Conservation (phyloP, 2,329 filamentous ascomycete species). For the Beauveria varroae region DNA sequence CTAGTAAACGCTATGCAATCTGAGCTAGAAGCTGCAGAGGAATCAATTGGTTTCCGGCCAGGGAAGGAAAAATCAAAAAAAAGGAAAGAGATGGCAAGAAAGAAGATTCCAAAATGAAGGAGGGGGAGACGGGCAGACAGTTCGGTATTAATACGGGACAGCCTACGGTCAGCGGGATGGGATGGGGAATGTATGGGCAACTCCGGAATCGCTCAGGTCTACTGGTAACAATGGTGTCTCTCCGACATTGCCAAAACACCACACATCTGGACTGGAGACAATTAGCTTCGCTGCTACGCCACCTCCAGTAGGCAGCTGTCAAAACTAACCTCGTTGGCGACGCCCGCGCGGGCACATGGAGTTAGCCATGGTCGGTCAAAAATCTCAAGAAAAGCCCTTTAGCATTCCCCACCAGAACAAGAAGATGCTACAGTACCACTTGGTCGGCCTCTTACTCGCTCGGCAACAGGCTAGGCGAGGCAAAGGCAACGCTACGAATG, state of each 20-base stretch:
- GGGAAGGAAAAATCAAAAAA: background rate
- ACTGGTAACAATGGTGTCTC: background rate
- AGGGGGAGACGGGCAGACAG: conserved; percentile 11
- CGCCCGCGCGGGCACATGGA: background rate
- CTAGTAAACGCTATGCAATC: conserved; percentile 10
- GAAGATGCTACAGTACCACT: background rate
- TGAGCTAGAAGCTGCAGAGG: conserved; percentile 9
- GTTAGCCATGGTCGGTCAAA: background rate
- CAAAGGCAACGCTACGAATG: conserved; percentile 2
- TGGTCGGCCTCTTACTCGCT: conserved; percentile 5
- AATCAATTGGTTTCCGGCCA: conserved; percentile 1
- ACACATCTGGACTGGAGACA: background rate
- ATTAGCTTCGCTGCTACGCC: background rate
- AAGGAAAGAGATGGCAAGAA: conserved; percentile 6
- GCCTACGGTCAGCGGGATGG: background rate
- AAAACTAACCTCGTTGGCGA: background rate
- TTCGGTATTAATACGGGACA: conserved; percentile 14
- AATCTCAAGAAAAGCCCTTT: background rate
- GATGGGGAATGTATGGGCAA: conserved; percentile 3
- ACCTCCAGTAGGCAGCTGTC: background rate
- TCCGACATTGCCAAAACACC: background rate
- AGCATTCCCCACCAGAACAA: background rate
- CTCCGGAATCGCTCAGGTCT: conserved; percentile 8
- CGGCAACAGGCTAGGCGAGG: background rate
- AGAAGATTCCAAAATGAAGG: background rate